phyloP scores from a whole-genome alignment of 805 yeast species.

The Priceomyces melissophilus region DNA sequence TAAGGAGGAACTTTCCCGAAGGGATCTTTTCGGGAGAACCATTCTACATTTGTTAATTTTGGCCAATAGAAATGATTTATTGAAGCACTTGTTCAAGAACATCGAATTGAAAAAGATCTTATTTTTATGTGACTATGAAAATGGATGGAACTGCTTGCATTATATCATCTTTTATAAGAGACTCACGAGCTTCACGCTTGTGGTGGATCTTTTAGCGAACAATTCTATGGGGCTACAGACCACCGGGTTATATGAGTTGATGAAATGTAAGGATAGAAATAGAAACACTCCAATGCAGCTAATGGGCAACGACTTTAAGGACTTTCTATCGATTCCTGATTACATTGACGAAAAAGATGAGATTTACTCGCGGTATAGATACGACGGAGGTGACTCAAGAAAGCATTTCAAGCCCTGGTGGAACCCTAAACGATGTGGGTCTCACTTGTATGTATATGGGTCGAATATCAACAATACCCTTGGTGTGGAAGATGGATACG shows the following conservation, averaged over 20 bases:
- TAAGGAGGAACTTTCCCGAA: conserved; percentile 35
- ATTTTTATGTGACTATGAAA: conserved; percentile 60
- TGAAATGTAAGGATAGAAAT: conserved; percentile 64
- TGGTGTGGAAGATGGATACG: conserved; percentile 64
- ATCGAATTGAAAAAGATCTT: conserved; percentile 42
- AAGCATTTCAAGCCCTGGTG: conserved; percentile 20
- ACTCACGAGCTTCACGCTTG: conserved; percentile 47
- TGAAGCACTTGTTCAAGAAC: conserved; percentile 46
- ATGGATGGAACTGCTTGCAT: conserved; percentile 80
- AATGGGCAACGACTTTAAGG: conserved; percentile 44
- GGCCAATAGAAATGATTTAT: conserved; percentile 44
- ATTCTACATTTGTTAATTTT: conserved; percentile 56
- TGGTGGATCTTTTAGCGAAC: conserved; percentile 24
- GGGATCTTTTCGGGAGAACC: conserved; percentile 73
- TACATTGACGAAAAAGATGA: conserved; percentile 36
- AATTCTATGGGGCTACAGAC: conserved; percentile 13
- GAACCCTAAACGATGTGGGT: conserved; percentile 54
- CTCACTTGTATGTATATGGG: conserved; percentile 60
- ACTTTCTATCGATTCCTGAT: conserved; percentile 41
- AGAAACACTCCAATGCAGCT: conserved; percentile 73
- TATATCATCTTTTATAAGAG: conserved; percentile 59
- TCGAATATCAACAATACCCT: conserved; percentile 58
- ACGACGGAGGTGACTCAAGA: conserved; percentile 1
- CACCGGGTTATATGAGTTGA: conserved; percentile 30
- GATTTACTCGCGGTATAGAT: conserved; percentile 23